Conservation (phyloP, 306 rosid genomes). For the Luffa acutangula region DNA sequence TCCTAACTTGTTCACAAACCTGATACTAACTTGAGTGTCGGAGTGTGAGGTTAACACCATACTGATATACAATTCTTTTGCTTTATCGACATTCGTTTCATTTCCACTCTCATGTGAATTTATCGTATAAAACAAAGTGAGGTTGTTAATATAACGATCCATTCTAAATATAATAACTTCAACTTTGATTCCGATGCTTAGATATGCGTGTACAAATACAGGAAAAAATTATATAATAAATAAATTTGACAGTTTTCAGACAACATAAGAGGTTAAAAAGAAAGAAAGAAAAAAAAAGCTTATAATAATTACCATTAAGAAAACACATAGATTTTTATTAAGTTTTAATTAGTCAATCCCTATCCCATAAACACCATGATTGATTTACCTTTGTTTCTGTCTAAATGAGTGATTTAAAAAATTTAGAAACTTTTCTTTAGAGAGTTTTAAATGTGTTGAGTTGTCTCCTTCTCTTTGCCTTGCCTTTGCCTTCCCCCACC, state of each 20-base stretch:
- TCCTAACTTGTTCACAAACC: no score
- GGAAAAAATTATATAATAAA: neutral
- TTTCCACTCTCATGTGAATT: no score
- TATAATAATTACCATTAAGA: neutral
- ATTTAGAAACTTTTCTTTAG: neutral
- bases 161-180: neutral
- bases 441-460: neutral
- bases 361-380: conserved; percentile 6
- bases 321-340: neutral
- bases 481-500: neutral
- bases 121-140: neutral
- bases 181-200: neutral
- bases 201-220: neutral
- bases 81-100: no score
- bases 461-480: neutral
- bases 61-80: no score
- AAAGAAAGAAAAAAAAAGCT: neutral
- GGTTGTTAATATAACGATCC: neutral
- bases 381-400: neutral
- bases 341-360: conserved; percentile 5
- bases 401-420: conserved; percentile 1
- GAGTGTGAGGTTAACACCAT: no score
- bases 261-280: neutral
- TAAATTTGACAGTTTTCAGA: neutral
- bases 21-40: no score